These are phyloP conservation scores for Colletotrichum sp. DNA, from an alignment of 2,329 filamentous ascomycete species.

Conservation along the genomic window DNA sequence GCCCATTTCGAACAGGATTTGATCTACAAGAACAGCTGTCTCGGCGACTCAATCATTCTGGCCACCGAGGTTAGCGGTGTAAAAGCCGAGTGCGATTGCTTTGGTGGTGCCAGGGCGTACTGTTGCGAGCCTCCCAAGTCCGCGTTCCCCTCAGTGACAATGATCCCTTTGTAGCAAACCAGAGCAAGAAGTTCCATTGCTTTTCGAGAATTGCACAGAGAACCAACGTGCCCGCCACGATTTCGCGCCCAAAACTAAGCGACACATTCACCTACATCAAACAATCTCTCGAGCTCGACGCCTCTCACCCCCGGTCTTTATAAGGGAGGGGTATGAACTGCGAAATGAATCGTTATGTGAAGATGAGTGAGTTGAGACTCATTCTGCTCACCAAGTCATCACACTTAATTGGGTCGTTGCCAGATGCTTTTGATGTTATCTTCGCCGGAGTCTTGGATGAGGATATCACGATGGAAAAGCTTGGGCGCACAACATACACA, in stretches of 20 bases:
- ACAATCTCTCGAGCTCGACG: background rate
- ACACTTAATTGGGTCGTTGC: background rate
- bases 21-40: background rate
- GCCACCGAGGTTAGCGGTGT: background rate
- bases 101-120: background rate
- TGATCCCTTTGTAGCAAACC: background rate
- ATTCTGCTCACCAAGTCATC: background rate
- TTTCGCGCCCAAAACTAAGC: background rate
- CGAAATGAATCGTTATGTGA: background rate
- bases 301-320: background rate
- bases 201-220: background rate
- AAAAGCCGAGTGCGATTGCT: background rate
- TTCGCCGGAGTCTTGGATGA: background rate
- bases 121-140: background rate
- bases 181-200: slow-evolving; percentile 6
- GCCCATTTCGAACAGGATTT: background rate
- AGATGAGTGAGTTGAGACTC: background rate
- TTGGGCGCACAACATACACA: background rate
- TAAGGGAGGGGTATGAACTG: background rate
- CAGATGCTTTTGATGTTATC: background rate
- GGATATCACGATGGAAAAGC: background rate
- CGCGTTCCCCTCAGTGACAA: background rate
- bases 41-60: background rate
- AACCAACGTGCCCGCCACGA: slow-evolving; percentile 11
- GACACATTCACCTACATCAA: background rate